Evolutionary conservation across 2,329 filamentous ascomycete species (phyloP).

Genomic region (Aspergillus terreus): DNA sequence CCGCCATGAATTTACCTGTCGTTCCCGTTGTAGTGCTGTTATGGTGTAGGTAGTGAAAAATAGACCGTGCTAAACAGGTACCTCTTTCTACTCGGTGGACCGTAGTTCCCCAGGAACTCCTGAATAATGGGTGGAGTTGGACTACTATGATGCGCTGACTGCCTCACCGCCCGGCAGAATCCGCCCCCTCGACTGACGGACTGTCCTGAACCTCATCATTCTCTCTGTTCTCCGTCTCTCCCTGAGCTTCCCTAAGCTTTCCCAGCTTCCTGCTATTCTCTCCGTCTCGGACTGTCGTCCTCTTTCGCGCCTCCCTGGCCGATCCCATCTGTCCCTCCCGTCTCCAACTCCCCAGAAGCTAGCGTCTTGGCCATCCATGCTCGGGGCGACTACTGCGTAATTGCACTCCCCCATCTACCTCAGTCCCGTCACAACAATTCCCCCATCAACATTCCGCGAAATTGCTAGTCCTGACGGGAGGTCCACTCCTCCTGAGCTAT

Average conservation of each 20-base stretch:
- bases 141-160: background rate
- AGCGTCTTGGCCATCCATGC: constrained; percentile 25
- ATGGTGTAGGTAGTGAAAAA: background rate
- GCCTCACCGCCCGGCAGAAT: constrained; percentile 16
- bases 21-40: constrained; percentile 17
- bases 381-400: constrained; percentile 13
- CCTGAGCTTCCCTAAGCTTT: constrained; percentile 3
- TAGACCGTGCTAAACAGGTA: background rate
- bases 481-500: constrained; percentile 25
- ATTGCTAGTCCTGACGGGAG: constrained; percentile 22
- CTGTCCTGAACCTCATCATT: background rate
- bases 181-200: background rate
- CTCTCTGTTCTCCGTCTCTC: constrained; percentile 2
- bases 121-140: background rate
- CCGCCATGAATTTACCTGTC: constrained; percentile 35
- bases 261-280: background rate
- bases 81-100: too few relatives aligned
- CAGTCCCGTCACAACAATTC: background rate
- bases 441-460: background rate
- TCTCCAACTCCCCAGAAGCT: constrained; percentile 10
- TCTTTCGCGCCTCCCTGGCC: background rate
- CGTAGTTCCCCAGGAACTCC: background rate
- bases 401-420: constrained; percentile 11
- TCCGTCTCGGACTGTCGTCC: background rate
- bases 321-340: background rate